Conservation (phyloP, 371 early-diverging fungal genomes). For the Coemansia sp. region DNA sequence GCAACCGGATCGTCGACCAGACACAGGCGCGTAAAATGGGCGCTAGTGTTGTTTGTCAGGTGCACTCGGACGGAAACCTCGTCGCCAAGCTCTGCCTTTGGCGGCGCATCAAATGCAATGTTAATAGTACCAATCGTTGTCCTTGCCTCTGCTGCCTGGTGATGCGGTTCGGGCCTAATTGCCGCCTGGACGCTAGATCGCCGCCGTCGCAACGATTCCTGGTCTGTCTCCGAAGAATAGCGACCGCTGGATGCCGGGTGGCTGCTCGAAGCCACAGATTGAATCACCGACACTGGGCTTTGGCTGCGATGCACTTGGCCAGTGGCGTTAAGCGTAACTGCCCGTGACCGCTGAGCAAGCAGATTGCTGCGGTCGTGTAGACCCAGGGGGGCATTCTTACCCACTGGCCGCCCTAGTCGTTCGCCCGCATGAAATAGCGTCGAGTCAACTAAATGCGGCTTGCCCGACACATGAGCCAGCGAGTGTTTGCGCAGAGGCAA, state of each 20-base stretch:
- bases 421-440: background rate
- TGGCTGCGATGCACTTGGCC: constrained; percentile 1
- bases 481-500: constrained; percentile 14
- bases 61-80: constrained; percentile 22
- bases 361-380: background rate
- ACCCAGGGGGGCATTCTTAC: background rate
- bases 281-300: constrained; percentile 10
- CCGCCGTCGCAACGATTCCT: constrained; percentile 6
- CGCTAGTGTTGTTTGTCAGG: constrained; percentile 31
- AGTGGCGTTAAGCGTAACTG: constrained; percentile 21
- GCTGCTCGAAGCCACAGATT: background rate
- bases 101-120: constrained; percentile 40
- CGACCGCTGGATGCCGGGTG: background rate
- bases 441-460: background rate
- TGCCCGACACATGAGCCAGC: constrained; percentile 1
- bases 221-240: background rate
- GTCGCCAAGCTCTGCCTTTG: constrained; percentile 25
- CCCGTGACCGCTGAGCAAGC: constrained; percentile 15
- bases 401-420: background rate
- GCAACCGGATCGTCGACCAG: constrained; percentile 17
- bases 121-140: constrained; percentile 13
- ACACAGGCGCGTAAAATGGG: constrained; percentile 18
- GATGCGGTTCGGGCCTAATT: background rate
- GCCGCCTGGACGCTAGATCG: constrained; percentile 6
- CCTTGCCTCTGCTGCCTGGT: background rate